Evolutionary conservation across 2,329 filamentous ascomycete genomes (phyloP), one percentile per base, ranked within the genome.

Genomic region (Colletotrichum sp.): DNA sequence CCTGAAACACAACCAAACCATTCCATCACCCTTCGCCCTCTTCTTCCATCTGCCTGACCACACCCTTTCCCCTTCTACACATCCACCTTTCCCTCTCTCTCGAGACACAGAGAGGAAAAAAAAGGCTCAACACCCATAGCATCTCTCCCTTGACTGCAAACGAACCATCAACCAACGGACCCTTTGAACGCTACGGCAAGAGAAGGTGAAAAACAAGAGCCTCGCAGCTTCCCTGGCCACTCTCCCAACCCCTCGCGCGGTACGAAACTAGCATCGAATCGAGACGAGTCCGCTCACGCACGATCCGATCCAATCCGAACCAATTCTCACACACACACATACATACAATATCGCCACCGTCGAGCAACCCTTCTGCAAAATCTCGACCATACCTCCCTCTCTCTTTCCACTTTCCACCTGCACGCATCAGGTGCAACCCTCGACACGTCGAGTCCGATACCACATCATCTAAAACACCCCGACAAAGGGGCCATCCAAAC

Each of bases 211-310:
- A 49, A 52, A 52, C n/a, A 65, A 57, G 44, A 36, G 44, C 21
- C 24, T 71, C 13, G 52, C 68, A 63, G 39, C 36, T 34, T 57
- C 18, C 30, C 44, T 65, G 63, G 28, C 65, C 28, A 28, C 63
- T 34, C 57, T n/a, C 49, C 69, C 69, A 67, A 75, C 73, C 74
- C 63, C 59, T 76, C 71, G 69, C 34, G 59, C 70, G 26, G 65
- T 12, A 76, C 74, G 74, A 76, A 72, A 73, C 65, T 69, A 76
- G 70, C 49, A 74, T 76, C 70, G 74, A 74, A 76, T 69, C 74
- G 65, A 76, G 74, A 76, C 74, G 74, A 76, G 74, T 76, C 65
- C 71, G 74, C 74, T 74, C 74, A 74, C 74, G 49, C 74, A 73
- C 70, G 64, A 65, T 75, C 65, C 44, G 24, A 52, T 63, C 70